Conservation (phyloP, 805 yeast genomes). For the Yarrowia sp. region DNA sequence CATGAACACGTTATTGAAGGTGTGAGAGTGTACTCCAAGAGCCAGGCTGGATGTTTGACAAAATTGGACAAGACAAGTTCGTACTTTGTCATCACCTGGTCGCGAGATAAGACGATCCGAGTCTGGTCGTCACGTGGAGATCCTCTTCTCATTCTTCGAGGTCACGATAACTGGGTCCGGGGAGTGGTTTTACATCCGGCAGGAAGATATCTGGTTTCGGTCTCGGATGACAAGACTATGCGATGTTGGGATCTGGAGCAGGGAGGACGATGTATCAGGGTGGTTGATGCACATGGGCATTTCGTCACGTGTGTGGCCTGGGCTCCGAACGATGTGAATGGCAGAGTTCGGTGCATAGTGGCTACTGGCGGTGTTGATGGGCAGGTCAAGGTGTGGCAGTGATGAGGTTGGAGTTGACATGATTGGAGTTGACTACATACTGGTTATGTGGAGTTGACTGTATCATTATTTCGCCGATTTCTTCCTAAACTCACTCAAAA, state of each 20-base stretch:
- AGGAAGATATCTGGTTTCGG: slow-evolving; percentile 64
- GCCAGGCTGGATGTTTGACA: slow-evolving; percentile 27
- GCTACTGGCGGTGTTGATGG: slow-evolving; percentile 64
- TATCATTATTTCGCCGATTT: too few species aligned
- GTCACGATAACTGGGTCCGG: slow-evolving; percentile 87
- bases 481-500: too few species aligned
- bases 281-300: slow-evolving; percentile 64
- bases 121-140: slow-evolving; percentile 73
- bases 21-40: slow-evolving; percentile 50
- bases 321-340: slow-evolving; percentile 40
- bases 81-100: slow-evolving; percentile 72
- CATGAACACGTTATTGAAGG: slow-evolving; percentile 83
- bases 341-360: slow-evolving; percentile 56
- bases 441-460: too few species aligned
- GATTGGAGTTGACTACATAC: too few species aligned
- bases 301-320: slow-evolving; percentile 59
- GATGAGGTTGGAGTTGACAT: neutral
- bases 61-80: slow-evolving; percentile 36
- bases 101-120: slow-evolving; percentile 70
- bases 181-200: slow-evolving; percentile 68
- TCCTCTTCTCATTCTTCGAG: slow-evolving; percentile 54
- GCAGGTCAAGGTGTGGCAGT: slow-evolving; percentile 54
- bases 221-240: slow-evolving; percentile 75
- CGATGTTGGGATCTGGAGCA: slow-evolving; percentile 69
- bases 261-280: slow-evolving; percentile 46